Conservation (phyloP, 2,329 filamentous ascomycete genomes). For the Venturia carpophila region DNA sequence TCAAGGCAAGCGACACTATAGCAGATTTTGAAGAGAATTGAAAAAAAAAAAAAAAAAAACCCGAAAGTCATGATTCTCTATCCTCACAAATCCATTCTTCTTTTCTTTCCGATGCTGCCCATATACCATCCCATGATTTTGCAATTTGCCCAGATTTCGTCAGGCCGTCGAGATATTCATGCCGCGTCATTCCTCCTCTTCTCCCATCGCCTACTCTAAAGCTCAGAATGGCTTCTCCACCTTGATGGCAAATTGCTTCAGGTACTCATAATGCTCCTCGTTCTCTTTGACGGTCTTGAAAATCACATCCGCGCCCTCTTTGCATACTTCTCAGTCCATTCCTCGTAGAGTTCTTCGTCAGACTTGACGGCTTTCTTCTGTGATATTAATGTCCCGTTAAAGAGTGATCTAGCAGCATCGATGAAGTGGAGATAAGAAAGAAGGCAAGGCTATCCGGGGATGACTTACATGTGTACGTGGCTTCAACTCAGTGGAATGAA, state of each 20-base stretch:
- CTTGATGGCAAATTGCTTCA: conserved; percentile 68
- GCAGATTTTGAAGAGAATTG: no score
- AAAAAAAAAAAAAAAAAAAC: no score
- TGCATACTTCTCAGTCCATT: conserved; percentile 68
- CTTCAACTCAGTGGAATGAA: conserved; percentile 69
- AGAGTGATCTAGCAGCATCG: not conserved
- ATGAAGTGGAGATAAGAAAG: conserved; percentile 2
- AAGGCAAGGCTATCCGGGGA: not conserved
- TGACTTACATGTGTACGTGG: conserved; percentile 53
- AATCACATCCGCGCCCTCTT: conserved; percentile 62
- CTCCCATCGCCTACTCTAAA: no score
- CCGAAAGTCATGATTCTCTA: no score
- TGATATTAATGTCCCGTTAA: not conserved
- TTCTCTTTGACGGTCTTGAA: conserved; percentile 64
- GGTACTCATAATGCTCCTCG: conserved; percentile 67
- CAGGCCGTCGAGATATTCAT: no score
- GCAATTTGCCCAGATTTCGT: no score
- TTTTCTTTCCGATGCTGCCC: no score
- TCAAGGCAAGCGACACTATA: no score
- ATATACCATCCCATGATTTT: no score
- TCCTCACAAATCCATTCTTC: no score
- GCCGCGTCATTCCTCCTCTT: no score
- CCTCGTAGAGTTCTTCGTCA: conserved; percentile 57
- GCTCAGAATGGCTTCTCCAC: conserved; percentile 26
- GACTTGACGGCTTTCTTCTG: conserved; percentile 55